Evolutionary conservation across 192 early-diverging fungal species (phyloP).

Genomic region (Phlyctochytrium planicorne): DNA sequence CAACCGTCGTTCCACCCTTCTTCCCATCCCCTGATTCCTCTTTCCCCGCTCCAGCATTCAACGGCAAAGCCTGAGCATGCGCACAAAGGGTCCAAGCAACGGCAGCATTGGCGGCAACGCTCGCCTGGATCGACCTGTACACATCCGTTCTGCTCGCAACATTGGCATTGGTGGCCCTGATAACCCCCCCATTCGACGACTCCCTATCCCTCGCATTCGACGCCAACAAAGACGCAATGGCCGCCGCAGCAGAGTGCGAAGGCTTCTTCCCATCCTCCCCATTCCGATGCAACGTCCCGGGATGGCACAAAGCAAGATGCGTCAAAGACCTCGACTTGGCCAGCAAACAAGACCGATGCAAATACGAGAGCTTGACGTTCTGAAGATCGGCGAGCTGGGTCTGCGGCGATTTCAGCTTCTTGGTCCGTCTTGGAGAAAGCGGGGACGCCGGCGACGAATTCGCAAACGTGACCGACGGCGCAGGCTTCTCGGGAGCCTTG

Average conservation of each 20-base stretch:
- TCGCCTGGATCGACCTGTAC: background rate
- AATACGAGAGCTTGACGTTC: background rate
- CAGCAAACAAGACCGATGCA: constrained; percentile 2
- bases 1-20: constrained; percentile 15
- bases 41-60: background rate
- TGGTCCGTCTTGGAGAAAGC: background rate
- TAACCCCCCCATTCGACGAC: background rate
- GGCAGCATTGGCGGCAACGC: constrained; percentile 19
- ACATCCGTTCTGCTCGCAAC: background rate
- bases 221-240: constrained; percentile 16
- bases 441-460: background rate
- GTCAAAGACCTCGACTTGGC: constrained; percentile 1
- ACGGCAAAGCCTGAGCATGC: constrained; percentile 23
- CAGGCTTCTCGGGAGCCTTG: background rate
- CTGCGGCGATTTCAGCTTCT: background rate
- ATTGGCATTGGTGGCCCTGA: constrained; percentile 16
- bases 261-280: constrained; percentile 37
- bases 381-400: background rate
- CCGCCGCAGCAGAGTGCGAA: constrained; percentile 22
- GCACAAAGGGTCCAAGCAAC: constrained; percentile 33
- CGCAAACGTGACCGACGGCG: background rate
- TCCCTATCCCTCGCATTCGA: too few species aligned
- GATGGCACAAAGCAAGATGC: constrained; percentile 3
- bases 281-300: background rate
- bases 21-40: too few species aligned